Percentiles rank a stretch among this genome's conserved stretches.
Evolutionary conservation across 2,329 filamentous ascomycete genomes (phyloP).

Genomic region (Xylariaceae sp.): DNA sequence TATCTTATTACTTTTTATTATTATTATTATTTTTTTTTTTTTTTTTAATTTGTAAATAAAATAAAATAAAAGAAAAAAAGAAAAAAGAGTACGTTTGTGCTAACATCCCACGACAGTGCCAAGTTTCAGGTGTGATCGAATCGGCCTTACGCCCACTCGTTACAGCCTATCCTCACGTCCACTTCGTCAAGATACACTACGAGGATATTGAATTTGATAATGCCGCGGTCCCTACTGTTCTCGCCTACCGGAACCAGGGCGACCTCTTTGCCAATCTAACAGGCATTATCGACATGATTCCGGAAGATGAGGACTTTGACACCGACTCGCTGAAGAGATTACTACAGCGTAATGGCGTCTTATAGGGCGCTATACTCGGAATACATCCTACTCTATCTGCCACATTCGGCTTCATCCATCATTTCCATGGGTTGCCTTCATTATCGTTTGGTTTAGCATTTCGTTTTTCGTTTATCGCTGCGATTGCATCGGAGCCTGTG

Average conservation of each 20-base stretch:
- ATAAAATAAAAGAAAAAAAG: too few relatives aligned
- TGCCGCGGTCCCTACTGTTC: constrained; percentile 82
- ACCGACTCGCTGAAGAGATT: constrained; percentile 59
- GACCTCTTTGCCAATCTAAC: constrained; percentile 91
- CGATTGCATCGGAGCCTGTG: constrained; percentile 16
- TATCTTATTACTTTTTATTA: constrained; percentile 21
- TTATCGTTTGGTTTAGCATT: constrained; percentile 7
- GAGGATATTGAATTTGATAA: constrained; percentile 94
- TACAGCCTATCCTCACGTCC: constrained; percentile 69
- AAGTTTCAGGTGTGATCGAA: constrained; percentile 80
- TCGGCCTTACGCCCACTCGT: constrained; percentile 78
- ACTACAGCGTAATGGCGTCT: constrained; percentile 58
- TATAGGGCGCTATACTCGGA: constrained; percentile 43
- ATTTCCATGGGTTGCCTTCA: constrained; percentile 10
- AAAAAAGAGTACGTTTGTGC: constrained; percentile 27
- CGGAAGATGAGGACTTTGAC: constrained; percentile 67
- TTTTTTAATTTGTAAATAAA: too few relatives aligned
- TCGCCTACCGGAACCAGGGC: constrained; percentile 85
- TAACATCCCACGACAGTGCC: constrained; percentile 63
- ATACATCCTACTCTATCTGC: neutral
- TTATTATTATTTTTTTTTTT: neutral
- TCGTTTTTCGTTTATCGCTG: constrained; percentile 6
- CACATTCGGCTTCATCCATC: neutral
- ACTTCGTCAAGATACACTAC: constrained; percentile 90
- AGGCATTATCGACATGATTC: constrained; percentile 85